Evolutionary conservation across 129 eudicot genomes (phyloP), one percentile per base, ranked within the genome.

Genomic region (Arctium minus): DNA sequence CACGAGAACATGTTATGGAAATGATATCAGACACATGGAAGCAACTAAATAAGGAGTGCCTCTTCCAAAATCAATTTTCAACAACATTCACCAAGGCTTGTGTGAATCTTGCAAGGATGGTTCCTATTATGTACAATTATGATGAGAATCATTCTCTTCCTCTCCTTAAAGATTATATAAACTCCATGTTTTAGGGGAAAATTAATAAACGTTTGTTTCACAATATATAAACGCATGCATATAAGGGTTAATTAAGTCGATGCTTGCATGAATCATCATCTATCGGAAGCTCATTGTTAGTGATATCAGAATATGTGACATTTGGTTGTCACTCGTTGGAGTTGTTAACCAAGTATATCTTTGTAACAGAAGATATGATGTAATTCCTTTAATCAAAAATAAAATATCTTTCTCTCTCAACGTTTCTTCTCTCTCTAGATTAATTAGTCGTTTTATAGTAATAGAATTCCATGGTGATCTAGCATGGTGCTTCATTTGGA

Each of bases 21-120:
- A 74, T 83, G 91, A 90, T 89, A 77, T 76, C 86, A 12, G 35
- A 84, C 32, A 84, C 86, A 11, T 92, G 97, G 97, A 92, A 90
- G 72, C 69, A 72, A 22, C 87, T 92, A 5, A 90, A 90, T 56
- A 79, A 83, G 81, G 88, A 83, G 75, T 83, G 84, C 56, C 85
- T 89, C 11, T 3, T 56, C 18, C 84, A 83, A 12, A 85, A 73
- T 56, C 73, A 75, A 33, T 85, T 70, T 80, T 56, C 92, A 56
- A 8, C 62, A 3, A 82, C 87, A 27, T 87, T 92, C 35, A 80
- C 62, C 68, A 73, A 79, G 70, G 91, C 89, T 53, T 84, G 85
- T 65, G 79, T 88, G 30, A 88, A 88, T 80, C 48, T 88, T 38
- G 92, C 97, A 56, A 90, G 89, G 73, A 87, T 87, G 96, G 83